Base-by-base conservation (phyloP, 2,329 filamentous ascomycete genomes). In the Aspergillus melleus region DNA sequence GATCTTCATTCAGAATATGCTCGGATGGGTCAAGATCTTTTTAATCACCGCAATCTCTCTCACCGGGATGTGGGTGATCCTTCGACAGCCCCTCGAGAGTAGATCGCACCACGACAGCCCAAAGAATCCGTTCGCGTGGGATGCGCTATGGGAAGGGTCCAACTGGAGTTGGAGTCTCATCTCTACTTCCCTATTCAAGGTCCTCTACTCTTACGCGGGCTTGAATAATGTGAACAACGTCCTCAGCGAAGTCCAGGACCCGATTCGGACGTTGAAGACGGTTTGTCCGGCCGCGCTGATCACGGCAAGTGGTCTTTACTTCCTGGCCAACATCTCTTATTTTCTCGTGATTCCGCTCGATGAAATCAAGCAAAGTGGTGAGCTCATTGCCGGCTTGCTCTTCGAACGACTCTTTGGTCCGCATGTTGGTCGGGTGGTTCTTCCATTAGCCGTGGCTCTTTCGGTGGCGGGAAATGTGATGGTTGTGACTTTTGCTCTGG, bases 401-500 rank as follows among this genome's bases (percentile, higher is more conserved):
- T 90, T 91, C 64, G 81, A 88, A 62, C 78, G 81, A 8, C 76
- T 87, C 0, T 90, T 91, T 70, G 88, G 88, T 0, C 73, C 78
- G 1, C 77, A 77, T 0, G 67, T 89, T 10, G 88, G 88, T 0
- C 81, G 81, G 36, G 79, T 78, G 1, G 74, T 90, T 1, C 75
- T 90, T 2, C 86, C 88, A 0, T 72, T 90, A 9, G 84, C 86
- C 0, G 86, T 91, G 32, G 88, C 88, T 0, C 74, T 90, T 24
- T 90, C 86, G 1, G 88, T 87, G 0, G 84, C 81, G 1, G 89
- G 88, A 0, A 91, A 91, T 68, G 88, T 91, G 14, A 87, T 91
- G 83, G 87, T 90, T 0, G 30, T 10, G 9, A 32, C 11, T 1
- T 32, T 32, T 12, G 11, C 9, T 32, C 9, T 32, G 11, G 30